Base-by-base conservation (phyloP, 2,329 filamentous ascomycete species). In the Microcyclospora pomicola region DNA sequence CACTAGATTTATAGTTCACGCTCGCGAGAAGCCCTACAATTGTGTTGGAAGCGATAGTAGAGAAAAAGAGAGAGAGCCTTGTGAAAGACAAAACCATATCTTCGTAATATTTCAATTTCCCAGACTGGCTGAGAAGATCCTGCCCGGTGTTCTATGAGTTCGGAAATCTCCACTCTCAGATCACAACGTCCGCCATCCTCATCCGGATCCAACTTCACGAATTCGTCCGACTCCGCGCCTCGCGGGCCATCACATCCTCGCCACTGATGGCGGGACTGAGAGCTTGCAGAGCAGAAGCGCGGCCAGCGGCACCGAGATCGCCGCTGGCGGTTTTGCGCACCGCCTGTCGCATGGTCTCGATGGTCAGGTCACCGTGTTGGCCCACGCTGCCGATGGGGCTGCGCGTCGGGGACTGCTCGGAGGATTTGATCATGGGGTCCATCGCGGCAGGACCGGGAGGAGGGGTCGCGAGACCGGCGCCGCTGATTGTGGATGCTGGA, bases 321-420 rank as follows among this genome's bases (percentile, higher is more conserved):
- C 81, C 75, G 60, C 85, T 94, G 33, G 78, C 83, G 11, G 86
- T 93, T 59, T 83, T 80, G 54, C 82, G 71, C 53, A 95, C 66
- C 12, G 85, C 87, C 61, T 95, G 86, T 37, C 80, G 73, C 87
- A 95, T 93, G 3, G 87, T 95, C 67, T 95, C 86, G 47, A 95
- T 82, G 42, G 82, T 85, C 42, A 95, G 65, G 45, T 94, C 87
- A 16, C 77, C 73, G 33, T 67, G 70, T 42, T 67, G 65, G 5
- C 40, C 43, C 9, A 42, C 38, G 12, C 38, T 38, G 37, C 42
- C 42, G 3, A 42, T 45, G 28, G 47, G 36, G 33, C 45, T 46
- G 16, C 43, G 35, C n/a, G 36, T 40, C 9, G 42, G 43, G 15
- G 42, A 48, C 19, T 45, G 44, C 16, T 48, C 47, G 5, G 30